Base-by-base conservation (phyloP, 495 filamentous ascomycete genomes). In the Trichoderma asperelloides region DNA sequence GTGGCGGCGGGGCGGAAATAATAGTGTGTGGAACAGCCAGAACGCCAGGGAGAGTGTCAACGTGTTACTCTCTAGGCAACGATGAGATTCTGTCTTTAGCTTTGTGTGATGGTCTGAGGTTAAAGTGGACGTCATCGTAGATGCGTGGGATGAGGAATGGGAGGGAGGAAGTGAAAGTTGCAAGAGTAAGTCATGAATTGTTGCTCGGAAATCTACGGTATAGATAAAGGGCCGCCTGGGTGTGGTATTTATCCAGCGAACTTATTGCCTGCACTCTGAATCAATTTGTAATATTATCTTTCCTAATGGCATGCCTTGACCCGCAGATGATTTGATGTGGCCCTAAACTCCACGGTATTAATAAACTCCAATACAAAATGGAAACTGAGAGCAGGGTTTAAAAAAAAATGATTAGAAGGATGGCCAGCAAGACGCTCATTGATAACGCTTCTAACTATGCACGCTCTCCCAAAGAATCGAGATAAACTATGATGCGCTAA, bases 21-120 rank as follows among this genome's bases (percentile, higher is more conserved):
- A 80, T 25, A 81, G 82, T 66, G 70, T 85, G 37, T 86, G 84
- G 84, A 80, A 74, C 39, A 81, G 80, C 51, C 68, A 77, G 21
- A 86, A 83, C 71, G 84, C 83, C 49, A 72, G 82, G 55, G 83
- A 86, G 75, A 85, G 83, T 67, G 82, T 86, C 21, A 84, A 80
- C 69, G 75, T 84, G 23, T 66, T 86, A 66, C 69, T 86, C 65
- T 71, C 75, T n/a, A 79, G 81, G 72, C 79, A 65, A 30, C 64
- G 55, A 28, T 60, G 55, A 60, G n/a, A 18, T 9, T n/a, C 9
- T 12, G 4, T 1, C 11, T 60, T 5, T 5, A 25, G 9, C 8
- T 51, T 25, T 23, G n/a, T n/a, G 18, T 21, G 9, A 9, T 23
- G 18, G 23, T 51, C 0, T 1, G 47, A n/a, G 3, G 23, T 21